Evolutionary conservation across 441 rosid species (phyloP).

Genomic region (Sinapis alba): DNA sequence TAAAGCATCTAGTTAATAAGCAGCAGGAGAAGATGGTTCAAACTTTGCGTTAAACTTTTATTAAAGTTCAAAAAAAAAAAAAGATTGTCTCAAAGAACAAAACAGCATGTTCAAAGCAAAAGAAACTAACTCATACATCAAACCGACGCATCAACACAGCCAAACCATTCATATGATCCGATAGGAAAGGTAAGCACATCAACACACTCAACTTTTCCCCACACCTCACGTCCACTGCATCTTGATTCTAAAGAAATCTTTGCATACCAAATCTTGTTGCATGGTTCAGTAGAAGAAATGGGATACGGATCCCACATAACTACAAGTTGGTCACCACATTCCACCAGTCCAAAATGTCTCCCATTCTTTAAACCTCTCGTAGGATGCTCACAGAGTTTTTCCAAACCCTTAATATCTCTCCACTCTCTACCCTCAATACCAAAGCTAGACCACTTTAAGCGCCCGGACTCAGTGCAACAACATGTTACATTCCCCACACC

Average conservation of each 20-base stretch:
- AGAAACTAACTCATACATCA: not conserved
- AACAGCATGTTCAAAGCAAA: not conserved
- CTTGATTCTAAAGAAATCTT: not conserved
- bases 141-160: not conserved
- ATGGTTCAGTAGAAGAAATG: not conserved
- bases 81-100: not conserved
- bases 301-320: not conserved
- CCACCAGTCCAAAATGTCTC: not conserved
- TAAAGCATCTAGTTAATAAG: too few species aligned
- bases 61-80: too few species aligned
- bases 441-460: constrained; percentile 36
- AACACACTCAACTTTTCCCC: not conserved
- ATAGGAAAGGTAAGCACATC: not conserved
- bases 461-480: constrained; percentile 60
- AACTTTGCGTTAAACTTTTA: too few species aligned
- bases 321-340: not conserved
- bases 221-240: not conserved
- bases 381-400: not conserved
- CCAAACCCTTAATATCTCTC: constrained; percentile 54
- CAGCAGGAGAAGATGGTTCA: too few species aligned
- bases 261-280: not conserved
- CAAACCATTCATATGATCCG: not conserved
- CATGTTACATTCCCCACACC: constrained; percentile 62
- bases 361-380: not conserved
- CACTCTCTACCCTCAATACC: constrained; percentile 39